Conservation (phyloP, 768 basidiomycete species). For the Mycena crocata region DNA sequence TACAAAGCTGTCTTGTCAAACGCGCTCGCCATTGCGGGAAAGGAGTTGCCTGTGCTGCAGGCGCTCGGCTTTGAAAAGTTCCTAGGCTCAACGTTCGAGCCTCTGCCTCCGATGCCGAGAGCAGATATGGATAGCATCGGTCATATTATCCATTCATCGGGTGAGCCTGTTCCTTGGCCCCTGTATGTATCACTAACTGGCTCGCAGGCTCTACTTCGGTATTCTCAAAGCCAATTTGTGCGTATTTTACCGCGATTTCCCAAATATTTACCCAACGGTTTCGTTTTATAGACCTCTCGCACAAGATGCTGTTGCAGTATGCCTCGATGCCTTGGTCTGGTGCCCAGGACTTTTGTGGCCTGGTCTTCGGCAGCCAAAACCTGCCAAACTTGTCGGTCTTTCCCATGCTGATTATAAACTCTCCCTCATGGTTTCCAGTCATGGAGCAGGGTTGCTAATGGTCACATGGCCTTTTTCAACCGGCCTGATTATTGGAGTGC, state of each 20-base stretch:
- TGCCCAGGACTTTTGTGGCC: slow-evolving; percentile 18
- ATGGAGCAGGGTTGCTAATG: slow-evolving; percentile 7
- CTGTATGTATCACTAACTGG: not conserved
- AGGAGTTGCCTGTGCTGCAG: slow-evolving; percentile 6
- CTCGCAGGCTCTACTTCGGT: slow-evolving; percentile 24
- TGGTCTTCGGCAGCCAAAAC: not conserved
- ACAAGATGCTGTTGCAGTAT: slow-evolving; percentile 17
- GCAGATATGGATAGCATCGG: not conserved
- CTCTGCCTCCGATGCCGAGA: not conserved
- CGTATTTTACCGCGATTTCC: not conserved
- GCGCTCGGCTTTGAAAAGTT: slow-evolving; percentile 5
- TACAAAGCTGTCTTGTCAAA: not conserved
- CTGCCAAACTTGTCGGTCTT: slow-evolving; percentile 13
- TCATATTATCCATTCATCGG: slow-evolving; percentile 12
- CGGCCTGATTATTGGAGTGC: slow-evolving; percentile 5
- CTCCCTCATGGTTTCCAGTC: not conserved
- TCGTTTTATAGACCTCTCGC: slow-evolving; percentile 1
- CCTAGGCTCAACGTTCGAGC: not conserved
- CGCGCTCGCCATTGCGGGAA: not conserved
- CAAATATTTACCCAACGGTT: not conserved
- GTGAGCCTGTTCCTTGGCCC: not conserved
- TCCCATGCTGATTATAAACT: not conserved
- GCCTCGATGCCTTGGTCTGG: not conserved
- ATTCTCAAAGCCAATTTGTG: slow-evolving; percentile 25
- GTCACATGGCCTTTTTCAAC: slow-evolving; percentile 9